phyloP scores from a whole-genome alignment of 2,329 filamentous ascomycete genomes.

The Beauveria brongniartii region DNA sequence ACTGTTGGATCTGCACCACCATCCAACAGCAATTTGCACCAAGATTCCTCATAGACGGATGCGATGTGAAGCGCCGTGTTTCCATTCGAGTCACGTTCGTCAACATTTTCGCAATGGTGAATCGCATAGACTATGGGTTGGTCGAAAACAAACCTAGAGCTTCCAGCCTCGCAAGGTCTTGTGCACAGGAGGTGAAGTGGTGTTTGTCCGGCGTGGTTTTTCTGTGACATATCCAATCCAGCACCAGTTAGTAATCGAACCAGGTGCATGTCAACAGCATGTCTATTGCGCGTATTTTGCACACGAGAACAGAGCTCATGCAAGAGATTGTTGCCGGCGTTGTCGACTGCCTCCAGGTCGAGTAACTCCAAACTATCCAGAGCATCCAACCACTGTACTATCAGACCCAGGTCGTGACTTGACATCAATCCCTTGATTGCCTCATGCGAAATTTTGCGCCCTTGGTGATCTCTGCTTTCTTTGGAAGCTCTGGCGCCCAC shows the following conservation, averaged over 20 bases:
- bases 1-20: conserved; percentile 27
- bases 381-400: not conserved
- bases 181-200: conserved; percentile 1
- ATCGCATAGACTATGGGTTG: not conserved
- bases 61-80: conserved; percentile 5
- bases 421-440: not conserved
- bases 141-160: not conserved
- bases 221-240: not conserved
- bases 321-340: not conserved
- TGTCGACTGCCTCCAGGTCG: not conserved
- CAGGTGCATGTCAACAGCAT: not conserved
- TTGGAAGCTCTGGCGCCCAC: not conserved
- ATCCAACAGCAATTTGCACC: conserved; percentile 22
- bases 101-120: not conserved
- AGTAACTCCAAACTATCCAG: not conserved
- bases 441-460: not conserved
- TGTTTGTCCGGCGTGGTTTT: not conserved
- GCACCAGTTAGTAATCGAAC: not conserved
- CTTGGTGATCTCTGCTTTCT: not conserved
- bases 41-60: not conserved
- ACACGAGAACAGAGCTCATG: not conserved
- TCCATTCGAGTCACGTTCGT: not conserved
- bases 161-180: not conserved
- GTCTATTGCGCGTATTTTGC: not conserved
- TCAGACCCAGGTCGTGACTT: not conserved